A percentile compares a stretch with the other conserved stretches of the same genome.
These are phyloP conservation scores for Xylaria sp. DNA, from an alignment of 495 filamentous ascomycete genomes.

Conservation along the genomic window DNA sequence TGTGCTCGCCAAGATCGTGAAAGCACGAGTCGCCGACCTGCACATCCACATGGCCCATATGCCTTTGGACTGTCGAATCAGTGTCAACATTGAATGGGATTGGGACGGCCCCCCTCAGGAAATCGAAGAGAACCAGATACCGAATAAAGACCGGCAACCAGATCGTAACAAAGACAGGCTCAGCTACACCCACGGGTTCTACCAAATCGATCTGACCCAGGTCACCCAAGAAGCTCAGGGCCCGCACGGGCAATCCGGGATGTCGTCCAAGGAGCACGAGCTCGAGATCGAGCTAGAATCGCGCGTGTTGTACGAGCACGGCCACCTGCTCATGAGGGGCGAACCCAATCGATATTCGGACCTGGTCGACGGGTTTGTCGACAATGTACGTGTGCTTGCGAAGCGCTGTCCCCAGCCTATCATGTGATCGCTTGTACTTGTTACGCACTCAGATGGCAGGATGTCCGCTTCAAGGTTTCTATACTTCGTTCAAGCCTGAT, in stretches of 20 bases:
- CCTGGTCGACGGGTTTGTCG: conserved; percentile 79
- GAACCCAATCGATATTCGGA: conserved; percentile 74
- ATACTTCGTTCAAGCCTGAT: background rate
- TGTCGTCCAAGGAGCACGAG: conserved; percentile 76
- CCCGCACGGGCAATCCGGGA: conserved; percentile 26
- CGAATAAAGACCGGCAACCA: conserved; percentile 53
- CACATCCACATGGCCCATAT: conserved; percentile 76
- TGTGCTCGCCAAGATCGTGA: conserved; percentile 83
- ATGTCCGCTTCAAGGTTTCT: background rate
- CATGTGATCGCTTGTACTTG: conserved; percentile 1
- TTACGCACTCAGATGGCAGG: background rate
- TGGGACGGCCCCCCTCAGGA: conserved; percentile 72
- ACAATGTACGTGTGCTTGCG: conserved; percentile 80
- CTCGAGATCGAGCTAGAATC: conserved; percentile 84
- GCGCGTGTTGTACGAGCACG: conserved; percentile 71
- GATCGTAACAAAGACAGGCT: conserved; percentile 86
- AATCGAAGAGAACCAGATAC: conserved; percentile 49
- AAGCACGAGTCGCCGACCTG: conserved; percentile 82
- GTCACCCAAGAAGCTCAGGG: conserved; percentile 54
- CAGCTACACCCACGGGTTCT: conserved; percentile 83
- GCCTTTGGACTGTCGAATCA: conserved; percentile 84
- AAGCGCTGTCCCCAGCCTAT: conserved; percentile 39
- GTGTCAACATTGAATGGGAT: conserved; percentile 88
- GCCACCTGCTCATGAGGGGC: conserved; percentile 60
- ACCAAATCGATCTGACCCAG: conserved; percentile 90